Percentiles rank a stretch among this genome's conserved stretches.
phyloP scores from a whole-genome alignment of 2,329 filamentous ascomycete species.

The Coniochaeta sp. region DNA sequence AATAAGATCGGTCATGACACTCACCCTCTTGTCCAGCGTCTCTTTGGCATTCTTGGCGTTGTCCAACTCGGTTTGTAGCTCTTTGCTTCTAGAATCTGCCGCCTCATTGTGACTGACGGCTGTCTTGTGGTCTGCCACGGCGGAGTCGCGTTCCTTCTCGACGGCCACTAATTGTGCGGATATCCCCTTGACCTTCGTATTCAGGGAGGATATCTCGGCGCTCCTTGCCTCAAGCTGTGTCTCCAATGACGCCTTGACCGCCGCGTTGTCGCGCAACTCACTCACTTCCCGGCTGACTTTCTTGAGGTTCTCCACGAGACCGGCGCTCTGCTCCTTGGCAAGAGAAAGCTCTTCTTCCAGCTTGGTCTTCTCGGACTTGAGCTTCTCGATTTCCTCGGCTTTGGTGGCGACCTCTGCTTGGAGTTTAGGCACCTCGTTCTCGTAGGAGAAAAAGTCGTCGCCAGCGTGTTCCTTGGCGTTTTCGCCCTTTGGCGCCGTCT shows the following conservation, averaged over 20 bases:
- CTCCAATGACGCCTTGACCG: constrained; percentile 38
- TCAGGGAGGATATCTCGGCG: constrained; percentile 37
- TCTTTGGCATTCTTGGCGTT: constrained; percentile 28
- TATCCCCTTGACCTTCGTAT: constrained; percentile 28
- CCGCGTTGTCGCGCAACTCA: constrained; percentile 33
- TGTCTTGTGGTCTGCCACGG: constrained; percentile 17
- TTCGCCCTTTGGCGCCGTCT: constrained; percentile 17
- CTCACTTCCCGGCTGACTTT: constrained; percentile 57
- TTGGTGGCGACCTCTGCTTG: constrained; percentile 67
- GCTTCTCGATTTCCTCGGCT: constrained; percentile 60
- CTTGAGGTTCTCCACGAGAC: constrained; percentile 62
- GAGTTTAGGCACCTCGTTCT: constrained; percentile 78
- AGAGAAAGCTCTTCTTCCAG: constrained; percentile 65
- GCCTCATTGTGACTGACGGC: constrained; percentile 18
- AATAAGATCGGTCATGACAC: constrained; percentile 37
- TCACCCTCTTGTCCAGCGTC: constrained; percentile 35
- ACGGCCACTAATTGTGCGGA: too few species aligned
- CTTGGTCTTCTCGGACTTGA: constrained; percentile 61
- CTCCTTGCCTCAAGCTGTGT: constrained; percentile 40
- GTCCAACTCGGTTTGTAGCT: constrained; percentile 33
- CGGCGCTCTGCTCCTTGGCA: constrained; percentile 62
- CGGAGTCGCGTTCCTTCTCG: constrained; percentile 17
- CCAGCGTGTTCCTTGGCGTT: constrained; percentile 15
- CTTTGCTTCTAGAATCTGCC: constrained; percentile 24
- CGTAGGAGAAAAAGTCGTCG: constrained; percentile 88